These are phyloP conservation scores for Rhododendron vialii DNA, from an alignment of 148 eudicot genomes.

Conservation along the genomic window DNA sequence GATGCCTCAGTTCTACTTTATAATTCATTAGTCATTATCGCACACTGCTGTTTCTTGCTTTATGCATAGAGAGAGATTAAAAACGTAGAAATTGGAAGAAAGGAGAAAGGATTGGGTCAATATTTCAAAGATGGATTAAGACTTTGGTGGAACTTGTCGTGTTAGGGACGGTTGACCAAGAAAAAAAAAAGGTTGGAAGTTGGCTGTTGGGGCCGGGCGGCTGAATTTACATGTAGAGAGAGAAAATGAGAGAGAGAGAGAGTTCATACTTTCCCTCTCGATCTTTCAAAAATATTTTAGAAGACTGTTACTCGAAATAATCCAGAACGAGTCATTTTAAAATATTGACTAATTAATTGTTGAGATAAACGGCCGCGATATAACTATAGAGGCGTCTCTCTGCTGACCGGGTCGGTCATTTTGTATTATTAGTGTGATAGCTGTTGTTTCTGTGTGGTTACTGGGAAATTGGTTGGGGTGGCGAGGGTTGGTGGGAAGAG, in stretches of 20 bases:
- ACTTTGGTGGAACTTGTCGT: constrained; percentile 15
- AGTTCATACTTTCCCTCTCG: not conserved
- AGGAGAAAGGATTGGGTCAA: constrained; percentile 20
- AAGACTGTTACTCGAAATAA: not conserved
- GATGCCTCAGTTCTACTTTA: not conserved
- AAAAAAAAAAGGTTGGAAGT: not conserved
- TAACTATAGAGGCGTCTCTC: not conserved
- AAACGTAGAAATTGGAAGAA: not conserved
- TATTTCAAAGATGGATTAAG: constrained; percentile 6
- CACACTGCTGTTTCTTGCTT: not conserved
- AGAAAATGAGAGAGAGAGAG: constrained; percentile 1
- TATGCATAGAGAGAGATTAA: not conserved
- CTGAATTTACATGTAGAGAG: constrained; percentile 14
- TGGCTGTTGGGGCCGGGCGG: constrained; percentile 30
- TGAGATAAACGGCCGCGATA: no score
- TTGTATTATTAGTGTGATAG: not conserved
- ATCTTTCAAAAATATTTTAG: no score
- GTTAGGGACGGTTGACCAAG: constrained; percentile 34
- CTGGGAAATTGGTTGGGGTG: not conserved
- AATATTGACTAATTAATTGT: not conserved
- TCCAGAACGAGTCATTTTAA: not conserved
- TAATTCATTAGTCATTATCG: not conserved
- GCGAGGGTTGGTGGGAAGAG: not conserved
- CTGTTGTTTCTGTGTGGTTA: not conserved
- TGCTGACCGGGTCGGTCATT: no score